Evolutionary conservation across 768 basidiomycete genomes (phyloP), one percentile per base, ranked within the genome.

Genomic region (Serendipita sp.): DNA sequence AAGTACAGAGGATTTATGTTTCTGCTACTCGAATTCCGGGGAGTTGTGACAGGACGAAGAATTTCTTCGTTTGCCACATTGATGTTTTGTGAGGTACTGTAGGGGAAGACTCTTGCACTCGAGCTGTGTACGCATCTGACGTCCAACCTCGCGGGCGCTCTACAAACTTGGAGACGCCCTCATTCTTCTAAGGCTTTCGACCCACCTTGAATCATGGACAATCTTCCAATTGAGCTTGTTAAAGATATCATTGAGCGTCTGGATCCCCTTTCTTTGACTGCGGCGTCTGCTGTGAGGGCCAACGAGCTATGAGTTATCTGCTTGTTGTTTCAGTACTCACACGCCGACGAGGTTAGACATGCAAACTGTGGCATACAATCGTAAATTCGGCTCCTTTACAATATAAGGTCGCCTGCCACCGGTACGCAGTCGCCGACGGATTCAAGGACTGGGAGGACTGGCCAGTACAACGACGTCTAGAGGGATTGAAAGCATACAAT

Each of bases 181-280:
- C 38, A 7, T 14, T 5, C 5, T 14, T 5, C 33, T 58, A n/a
- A 58, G 13, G n/a, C 53, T 26, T 11, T n/a, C n/a, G n/a, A n/a
- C n/a, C n/a, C n/a, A n/a, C n/a, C n/a, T n/a, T n/a, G n/a, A n/a
- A n/a, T n/a, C 17, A 58, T 58, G 53, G 9, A 22, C 17, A 9
- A 24, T n/a, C 53, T 58, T 33, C 53, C 53, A 30, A 28, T n/a
- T n/a, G 53, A 58, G 53, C 53, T 58, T n/a, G 22, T 58, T 22
- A 20, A 22, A 24, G 11, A n/a, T 33, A 33, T 58, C 31, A 24
- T 58, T n/a, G 53, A 58, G 33, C n/a, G 31, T 58, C 53, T 58
- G 24, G 53, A 58, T 33, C 24, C 33, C 9, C 20, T n/a, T 26
- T 58, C 53, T 22, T 31, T 58, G 33, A 11, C 28, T 11, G 53